Evolutionary conservation across 108 stramenopile genomes (phyloP).

Genomic region (Bacterosira constricta): DNA sequence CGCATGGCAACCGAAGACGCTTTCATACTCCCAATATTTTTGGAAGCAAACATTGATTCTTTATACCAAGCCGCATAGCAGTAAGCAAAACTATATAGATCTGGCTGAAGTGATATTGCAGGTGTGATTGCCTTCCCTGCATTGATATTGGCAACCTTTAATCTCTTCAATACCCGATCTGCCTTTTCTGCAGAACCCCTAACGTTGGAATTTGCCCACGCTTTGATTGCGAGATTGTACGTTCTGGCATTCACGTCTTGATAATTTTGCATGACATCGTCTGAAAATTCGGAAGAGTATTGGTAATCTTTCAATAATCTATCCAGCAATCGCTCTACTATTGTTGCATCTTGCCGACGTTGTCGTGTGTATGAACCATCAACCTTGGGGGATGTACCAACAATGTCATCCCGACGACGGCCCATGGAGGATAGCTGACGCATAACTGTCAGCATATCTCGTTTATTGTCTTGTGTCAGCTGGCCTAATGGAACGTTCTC

Average conservation of each 20-base stretch:
- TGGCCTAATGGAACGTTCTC: constrained; percentile 1
- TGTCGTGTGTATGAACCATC: not conserved
- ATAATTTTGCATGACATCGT: not conserved
- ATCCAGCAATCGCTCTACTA: constrained; percentile 20
- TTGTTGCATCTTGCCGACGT: constrained; percentile 22
- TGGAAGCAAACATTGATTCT: constrained; percentile 21
- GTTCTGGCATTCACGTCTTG: not conserved
- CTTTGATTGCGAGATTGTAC: constrained; percentile 24
- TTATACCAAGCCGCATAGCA: constrained; percentile 36
- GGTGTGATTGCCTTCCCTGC: not conserved
- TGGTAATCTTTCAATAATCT: constrained; percentile 13
- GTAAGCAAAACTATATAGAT: constrained; percentile 23
- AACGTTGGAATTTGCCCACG: constrained; percentile 33
- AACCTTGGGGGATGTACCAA: not conserved
- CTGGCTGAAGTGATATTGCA: not conserved
- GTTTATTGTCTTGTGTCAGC: constrained; percentile 13
- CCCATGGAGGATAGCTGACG: constrained; percentile 27
- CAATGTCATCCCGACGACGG: constrained; percentile 9
- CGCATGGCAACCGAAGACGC: constrained; percentile 14
- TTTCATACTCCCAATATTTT: constrained; percentile 1
- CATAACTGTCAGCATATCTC: constrained; percentile 28
- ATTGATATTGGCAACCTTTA: not conserved
- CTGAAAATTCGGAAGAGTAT: not conserved
- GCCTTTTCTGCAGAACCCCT: constrained; percentile 30
- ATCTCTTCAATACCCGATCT: constrained; percentile 16